Evolutionary conservation across 805 yeast species (phyloP), one percentile per base, ranked within the genome.

Genomic region (Clavispora carvajalis): DNA sequence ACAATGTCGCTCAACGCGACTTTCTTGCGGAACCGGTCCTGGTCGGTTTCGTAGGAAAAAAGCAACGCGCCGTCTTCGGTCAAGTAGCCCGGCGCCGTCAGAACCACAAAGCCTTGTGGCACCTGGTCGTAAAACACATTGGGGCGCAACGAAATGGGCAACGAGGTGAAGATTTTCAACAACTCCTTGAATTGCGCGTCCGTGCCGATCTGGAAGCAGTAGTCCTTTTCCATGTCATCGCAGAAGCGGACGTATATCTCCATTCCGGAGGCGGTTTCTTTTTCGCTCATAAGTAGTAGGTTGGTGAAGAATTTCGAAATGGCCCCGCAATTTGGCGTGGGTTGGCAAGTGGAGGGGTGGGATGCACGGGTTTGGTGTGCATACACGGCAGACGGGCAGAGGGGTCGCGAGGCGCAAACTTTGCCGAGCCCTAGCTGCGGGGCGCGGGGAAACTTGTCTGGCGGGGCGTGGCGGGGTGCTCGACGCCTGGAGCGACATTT

Each of bases 221-320:
- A 90, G 60, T 91, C 99, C 60, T 84, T 84, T 54, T 88, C 96
- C 36, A 67, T 61, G 56, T 90, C 96, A 43, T 77, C 83, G 58
- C 86, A 88, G 74, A 91, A 79, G 44, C 99, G 83, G 48, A 93
- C 62, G 65, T 79, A 89, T 29, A 76, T 56, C 48, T 78, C 84
- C 37, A 68, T 47, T 17, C 51, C 39, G 17, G 52, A 39, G 19
- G 35, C 21, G 7, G 41, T 9, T 16, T 30, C 38, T 22, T 40
- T 40, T 26, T 38, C 39, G 13, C 34, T 17, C 40, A 37, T 37
- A 26, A 26, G 29, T 28, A 12, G 31, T 28, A 7, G 31, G 18
- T 28, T n/a, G n/a, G n/a, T n/a, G n/a, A n/a, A n/a, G n/a, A n/a
- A n/a, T n/a, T n/a, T n/a, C n/a, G n/a, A 15, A 16, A 6, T 15